These are phyloP conservation scores for Acarospora socialis DNA, from an alignment of 2,329 filamentous ascomycete genomes.

Conservation along the genomic window DNA sequence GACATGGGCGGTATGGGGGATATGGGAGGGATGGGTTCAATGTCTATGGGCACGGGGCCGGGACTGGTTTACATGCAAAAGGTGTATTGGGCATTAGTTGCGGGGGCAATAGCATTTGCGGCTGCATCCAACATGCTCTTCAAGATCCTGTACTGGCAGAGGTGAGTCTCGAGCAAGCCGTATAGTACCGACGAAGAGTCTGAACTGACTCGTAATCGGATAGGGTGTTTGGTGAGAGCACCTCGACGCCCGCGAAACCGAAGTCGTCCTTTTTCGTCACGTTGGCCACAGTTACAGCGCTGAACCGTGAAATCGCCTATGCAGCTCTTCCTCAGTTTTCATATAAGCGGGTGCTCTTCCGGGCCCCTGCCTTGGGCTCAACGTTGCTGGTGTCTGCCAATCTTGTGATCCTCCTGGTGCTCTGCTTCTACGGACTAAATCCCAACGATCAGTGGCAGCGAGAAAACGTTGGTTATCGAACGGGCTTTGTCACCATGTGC, in stretches of 20 bases:
- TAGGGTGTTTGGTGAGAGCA: background rate
- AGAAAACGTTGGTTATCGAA: slow-evolving; percentile 43
- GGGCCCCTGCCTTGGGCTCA: slow-evolving; percentile 24
- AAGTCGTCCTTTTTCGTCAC: slow-evolving; percentile 32
- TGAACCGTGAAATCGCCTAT: slow-evolving; percentile 39
- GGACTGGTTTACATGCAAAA: slow-evolving; percentile 34
- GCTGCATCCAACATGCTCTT: slow-evolving; percentile 30
- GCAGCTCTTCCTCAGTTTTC: slow-evolving; percentile 23
- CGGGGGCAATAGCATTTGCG: slow-evolving; percentile 23
- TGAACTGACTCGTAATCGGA: background rate
- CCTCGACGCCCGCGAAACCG: slow-evolving; percentile 42
- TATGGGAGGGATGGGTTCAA: too few species aligned
- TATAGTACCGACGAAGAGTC: too few species aligned
- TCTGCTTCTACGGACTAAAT: slow-evolving; percentile 43
- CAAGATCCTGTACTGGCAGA: slow-evolving; percentile 34
- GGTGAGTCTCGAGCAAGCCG: slow-evolving; percentile 26
- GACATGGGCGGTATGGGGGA: slow-evolving; percentile 26
- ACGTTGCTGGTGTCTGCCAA: slow-evolving; percentile 31
- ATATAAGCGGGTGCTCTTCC: slow-evolving; percentile 14
- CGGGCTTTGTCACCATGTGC: slow-evolving; percentile 37
- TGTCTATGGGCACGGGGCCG: slow-evolving; percentile 29
- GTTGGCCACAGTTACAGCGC: slow-evolving; percentile 40
- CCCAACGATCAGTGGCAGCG: slow-evolving; percentile 34
- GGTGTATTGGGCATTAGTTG: slow-evolving; percentile 39
- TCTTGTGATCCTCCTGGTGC: slow-evolving; percentile 35